Base-by-base conservation (phyloP, 208 protist genomes). In the Leishmania aethiopica region DNA sequence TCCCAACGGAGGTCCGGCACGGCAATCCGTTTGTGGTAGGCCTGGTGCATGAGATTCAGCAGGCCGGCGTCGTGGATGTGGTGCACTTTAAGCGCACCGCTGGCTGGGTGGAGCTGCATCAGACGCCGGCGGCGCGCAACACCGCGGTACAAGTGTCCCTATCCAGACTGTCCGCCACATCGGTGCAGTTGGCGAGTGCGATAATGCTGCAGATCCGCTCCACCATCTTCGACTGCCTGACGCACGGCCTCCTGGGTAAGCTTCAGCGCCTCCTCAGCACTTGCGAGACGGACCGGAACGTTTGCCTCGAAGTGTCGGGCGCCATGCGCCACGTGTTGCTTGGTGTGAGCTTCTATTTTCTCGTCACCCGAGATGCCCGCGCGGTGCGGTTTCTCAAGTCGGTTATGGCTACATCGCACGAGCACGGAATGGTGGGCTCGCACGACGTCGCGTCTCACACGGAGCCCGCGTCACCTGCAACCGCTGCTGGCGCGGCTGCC, bases 41-140 rank as follows among this genome's bases (percentile, higher is more conserved):
- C 49, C 83, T 93, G 28, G 49, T 91, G 72, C 89, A 92, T 60
- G 89, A 96, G 75, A 84, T 90, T 5, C 82, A 92, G 69, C 89
- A 93, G 64, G 67, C 87, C 15, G 91, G 91, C 25, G 76, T 78
- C 67, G 80, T 96, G 45, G 92, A 96, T 80, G 83, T 92, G 25
- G 83, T 91, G 37, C 78, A 80, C 51, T 91, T 86, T 71, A 92
- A 95, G 79, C 91, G 86, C 35, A 95, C 90, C 1, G 84, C 88
- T 17, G 82, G 80, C 22, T 96, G 93, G 93, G 77, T 59, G 67
- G 93, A 96, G 89, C 81, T 96, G 71, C 91, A 94, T 84, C 80
- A 90, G 80, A 75, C 89, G 0, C 77, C 83, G 6, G 86, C 89
- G 22, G 89, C 88, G 59, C 71, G 71, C 70, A 82, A 80, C 62